These are phyloP conservation scores for Ophiostoma ulmi DNA, from an alignment of 2,329 filamentous ascomycete genomes.

Conservation along the genomic window DNA sequence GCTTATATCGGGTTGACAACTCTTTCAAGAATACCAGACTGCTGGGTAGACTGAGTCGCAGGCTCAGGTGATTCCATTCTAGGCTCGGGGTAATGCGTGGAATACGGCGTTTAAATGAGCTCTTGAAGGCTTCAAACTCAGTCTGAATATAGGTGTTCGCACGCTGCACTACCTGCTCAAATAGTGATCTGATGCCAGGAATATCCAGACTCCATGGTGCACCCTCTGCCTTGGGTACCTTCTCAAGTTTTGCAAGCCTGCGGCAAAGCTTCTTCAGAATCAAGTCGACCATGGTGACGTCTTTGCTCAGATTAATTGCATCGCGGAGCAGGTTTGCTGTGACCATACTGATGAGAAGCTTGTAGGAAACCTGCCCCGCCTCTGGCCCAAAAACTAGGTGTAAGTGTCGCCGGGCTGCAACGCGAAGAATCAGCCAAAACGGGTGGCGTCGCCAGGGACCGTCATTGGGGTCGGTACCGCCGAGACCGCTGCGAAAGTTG, in stretches of 20 bases:
- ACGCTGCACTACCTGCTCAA: neutral
- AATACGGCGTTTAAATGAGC: neutral
- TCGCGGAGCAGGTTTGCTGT: constrained; percentile 45
- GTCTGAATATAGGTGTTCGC: neutral
- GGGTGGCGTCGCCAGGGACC: constrained; percentile 59
- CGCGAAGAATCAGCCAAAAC: constrained; percentile 58
- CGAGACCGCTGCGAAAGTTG: constrained; percentile 40
- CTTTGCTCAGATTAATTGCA: constrained; percentile 35
- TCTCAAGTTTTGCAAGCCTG: neutral
- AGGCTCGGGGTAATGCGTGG: neutral
- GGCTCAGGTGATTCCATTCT: neutral
- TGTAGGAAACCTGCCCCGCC: constrained; percentile 49
- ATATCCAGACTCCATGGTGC: neutral
- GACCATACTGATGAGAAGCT: constrained; percentile 49
- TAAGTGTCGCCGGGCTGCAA: constrained; percentile 51
- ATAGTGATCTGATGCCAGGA: neutral
- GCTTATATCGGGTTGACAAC: neutral
- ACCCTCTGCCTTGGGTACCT: neutral
- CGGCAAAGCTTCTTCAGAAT: constrained; percentile 47
- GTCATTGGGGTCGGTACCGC: constrained; percentile 19
- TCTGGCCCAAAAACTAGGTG: constrained; percentile 38
- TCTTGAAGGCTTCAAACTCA: neutral
- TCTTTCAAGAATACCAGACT: neutral
- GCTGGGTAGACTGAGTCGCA: neutral
- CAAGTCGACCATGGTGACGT: neutral